These are phyloP conservation scores for Aspergillus fumigatiaffinis DNA, from an alignment of 2,329 filamentous ascomycete species.

Conservation along the genomic window DNA sequence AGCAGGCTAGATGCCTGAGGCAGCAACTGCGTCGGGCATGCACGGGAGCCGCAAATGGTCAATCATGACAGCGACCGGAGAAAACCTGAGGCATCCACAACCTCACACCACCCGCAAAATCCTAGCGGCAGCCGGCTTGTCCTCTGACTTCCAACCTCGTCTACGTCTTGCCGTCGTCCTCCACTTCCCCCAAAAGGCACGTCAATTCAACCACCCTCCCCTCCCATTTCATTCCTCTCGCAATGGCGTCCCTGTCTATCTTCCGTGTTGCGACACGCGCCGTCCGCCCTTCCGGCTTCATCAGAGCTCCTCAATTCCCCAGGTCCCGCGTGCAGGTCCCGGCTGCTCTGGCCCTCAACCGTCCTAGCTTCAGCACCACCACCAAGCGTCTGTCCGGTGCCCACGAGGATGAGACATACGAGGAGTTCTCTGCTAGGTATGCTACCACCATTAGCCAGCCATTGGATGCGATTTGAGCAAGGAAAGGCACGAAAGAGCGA, in stretches of 20 bases:
- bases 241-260: constrained; percentile 65
- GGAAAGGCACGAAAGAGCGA: constrained; percentile 7
- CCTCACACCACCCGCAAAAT: constrained; percentile 40
- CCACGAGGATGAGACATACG: constrained; percentile 94
- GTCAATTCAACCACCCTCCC: constrained; percentile 25
- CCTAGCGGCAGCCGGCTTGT: constrained; percentile 22
- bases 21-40: constrained; percentile 14
- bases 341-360: constrained; percentile 49
- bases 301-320: constrained; percentile 61
- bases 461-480: constrained; percentile 18
- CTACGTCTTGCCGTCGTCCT: constrained; percentile 16
- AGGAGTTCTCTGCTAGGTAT: constrained; percentile 98
- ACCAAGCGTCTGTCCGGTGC: constrained; percentile 55
- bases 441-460: constrained; percentile 25
- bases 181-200: constrained; percentile 10
- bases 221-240: constrained; percentile 22
- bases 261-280: constrained; percentile 69
- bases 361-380: constrained; percentile 57
- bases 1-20: constrained; percentile 23
- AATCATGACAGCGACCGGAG: constrained; percentile 11
- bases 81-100: constrained; percentile 21
- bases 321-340: constrained; percentile 56
- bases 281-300: constrained; percentile 54
- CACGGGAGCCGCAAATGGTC: constrained; percentile 15
- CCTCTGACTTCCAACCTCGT: constrained; percentile 21